Conservation (phyloP, 106 monocot genomes). For the Gastrodia elata region DNA sequence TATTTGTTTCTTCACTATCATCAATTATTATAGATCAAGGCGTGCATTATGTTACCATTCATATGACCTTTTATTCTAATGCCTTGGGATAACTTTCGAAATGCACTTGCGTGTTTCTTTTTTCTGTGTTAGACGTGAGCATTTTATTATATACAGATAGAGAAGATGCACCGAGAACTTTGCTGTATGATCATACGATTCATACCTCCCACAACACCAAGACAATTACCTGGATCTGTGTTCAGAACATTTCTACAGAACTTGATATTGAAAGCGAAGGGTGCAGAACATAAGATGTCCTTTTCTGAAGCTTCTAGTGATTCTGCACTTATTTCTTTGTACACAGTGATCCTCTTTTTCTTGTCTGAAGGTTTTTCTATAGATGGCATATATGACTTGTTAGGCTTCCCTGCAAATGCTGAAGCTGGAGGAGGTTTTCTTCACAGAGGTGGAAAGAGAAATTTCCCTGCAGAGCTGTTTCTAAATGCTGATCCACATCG, state of each 20-base stretch:
- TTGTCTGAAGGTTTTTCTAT: slow-evolving; percentile 78
- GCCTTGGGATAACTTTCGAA: background rate
- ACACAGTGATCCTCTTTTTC: slow-evolving; percentile 90
- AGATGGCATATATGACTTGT: slow-evolving; percentile 21
- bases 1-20: background rate
- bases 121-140: background rate
- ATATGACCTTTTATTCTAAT: background rate
- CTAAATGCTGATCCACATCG: slow-evolving; percentile 41
- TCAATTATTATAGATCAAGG: background rate
- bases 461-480: slow-evolving; percentile 62
- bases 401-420: slow-evolving; percentile 19
- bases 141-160: slow-evolving; percentile 65
- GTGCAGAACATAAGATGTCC: slow-evolving; percentile 47
- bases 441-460: slow-evolving; percentile 65
- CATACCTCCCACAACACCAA: slow-evolving; percentile 47
- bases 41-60: background rate
- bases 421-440: slow-evolving; percentile 51
- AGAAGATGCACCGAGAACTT: slow-evolving; percentile 81
- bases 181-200: slow-evolving; percentile 72
- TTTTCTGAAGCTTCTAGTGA: slow-evolving; percentile 35
- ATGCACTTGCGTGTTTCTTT: background rate
- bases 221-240: slow-evolving; percentile 63
- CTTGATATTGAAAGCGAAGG: slow-evolving; percentile 47
- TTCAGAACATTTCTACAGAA: slow-evolving; percentile 83
- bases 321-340: slow-evolving; percentile 65